Percentiles rank a stretch among this genome's conserved stretches.
Conservation (phyloP, 1,284 basidiomycete species). For the Papiliotrema flavescens region DNA sequence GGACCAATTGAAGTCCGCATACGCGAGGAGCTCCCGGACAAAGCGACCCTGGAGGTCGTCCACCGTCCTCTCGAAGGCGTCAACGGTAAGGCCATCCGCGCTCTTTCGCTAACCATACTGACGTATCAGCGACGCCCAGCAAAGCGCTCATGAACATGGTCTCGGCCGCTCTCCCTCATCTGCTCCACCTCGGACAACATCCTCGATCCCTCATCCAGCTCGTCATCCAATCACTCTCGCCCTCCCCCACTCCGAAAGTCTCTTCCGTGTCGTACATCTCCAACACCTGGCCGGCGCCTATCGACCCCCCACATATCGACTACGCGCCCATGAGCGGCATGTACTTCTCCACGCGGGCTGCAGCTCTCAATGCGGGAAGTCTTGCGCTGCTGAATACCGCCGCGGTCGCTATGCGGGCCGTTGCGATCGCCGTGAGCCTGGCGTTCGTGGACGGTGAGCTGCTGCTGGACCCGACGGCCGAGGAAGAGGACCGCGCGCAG, state of each 20-base stretch:
- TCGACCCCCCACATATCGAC: not conserved
- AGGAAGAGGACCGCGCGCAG: constrained; percentile 59
- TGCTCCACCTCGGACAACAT: constrained; percentile 51
- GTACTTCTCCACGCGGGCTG: constrained; percentile 44
- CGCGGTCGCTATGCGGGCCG: constrained; percentile 46
- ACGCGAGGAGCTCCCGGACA: constrained; percentile 53
- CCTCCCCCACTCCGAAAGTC: constrained; percentile 24
- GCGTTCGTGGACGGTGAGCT: constrained; percentile 61
- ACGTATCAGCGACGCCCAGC: constrained; percentile 40
- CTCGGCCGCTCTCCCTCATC: constrained; percentile 38
- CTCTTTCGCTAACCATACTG: not conserved
- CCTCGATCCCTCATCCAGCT: constrained; percentile 60
- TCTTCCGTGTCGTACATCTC: constrained; percentile 30
- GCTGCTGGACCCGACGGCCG: constrained; percentile 65
- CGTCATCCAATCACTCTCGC: constrained; percentile 58
- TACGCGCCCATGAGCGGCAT: constrained; percentile 5
- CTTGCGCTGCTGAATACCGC: constrained; percentile 51
- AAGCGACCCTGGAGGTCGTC: constrained; percentile 54
- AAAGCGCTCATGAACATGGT: constrained; percentile 45
- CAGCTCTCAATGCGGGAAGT: constrained; percentile 57
- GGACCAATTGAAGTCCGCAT: constrained; percentile 56
- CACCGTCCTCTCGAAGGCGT: constrained; percentile 53
- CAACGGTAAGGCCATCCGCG: constrained; percentile 37
- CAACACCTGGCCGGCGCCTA: constrained; percentile 7
- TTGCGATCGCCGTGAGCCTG: constrained; percentile 50